These are phyloP conservation scores for Cichorium intybus DNA, from an alignment of 140 eudicot species.

Conservation along the genomic window DNA sequence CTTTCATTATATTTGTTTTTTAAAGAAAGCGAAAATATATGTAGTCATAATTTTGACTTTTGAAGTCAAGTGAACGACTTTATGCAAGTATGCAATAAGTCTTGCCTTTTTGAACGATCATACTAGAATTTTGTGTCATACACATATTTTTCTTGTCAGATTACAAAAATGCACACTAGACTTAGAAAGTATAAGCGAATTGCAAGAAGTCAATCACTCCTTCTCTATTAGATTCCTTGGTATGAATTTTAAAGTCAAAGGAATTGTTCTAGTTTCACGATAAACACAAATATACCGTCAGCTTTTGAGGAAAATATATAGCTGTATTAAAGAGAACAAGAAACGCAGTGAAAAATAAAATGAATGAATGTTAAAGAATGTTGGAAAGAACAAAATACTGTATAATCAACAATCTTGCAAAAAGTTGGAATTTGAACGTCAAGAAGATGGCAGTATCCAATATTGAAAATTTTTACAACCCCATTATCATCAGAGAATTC, in stretches of 20 bases:
- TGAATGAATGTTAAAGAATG: not conserved
- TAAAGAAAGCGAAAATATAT: not conserved
- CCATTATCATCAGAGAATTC: constrained; percentile 14
- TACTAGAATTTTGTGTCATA: no score
- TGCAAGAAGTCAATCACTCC: not conserved
- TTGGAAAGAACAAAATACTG: not conserved
- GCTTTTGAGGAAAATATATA: no score
- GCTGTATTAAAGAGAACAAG: no score
- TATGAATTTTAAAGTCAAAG: constrained; percentile 9
- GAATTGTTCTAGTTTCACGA: not conserved
- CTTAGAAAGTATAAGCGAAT: no score
- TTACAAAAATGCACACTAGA: no score
- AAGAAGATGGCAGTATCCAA: not conserved
- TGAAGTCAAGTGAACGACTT: not conserved
- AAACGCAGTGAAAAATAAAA: not conserved
- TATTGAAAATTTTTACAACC: not conserved
- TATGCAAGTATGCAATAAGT: no score
- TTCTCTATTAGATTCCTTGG: not conserved
- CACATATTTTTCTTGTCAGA: no score
- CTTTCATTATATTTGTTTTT: not conserved
- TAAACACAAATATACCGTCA: no score
- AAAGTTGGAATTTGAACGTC: not conserved
- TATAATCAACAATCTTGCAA: not conserved
- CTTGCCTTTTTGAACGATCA: no score
- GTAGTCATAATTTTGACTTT: not conserved